Evolutionary conservation across 495 filamentous ascomycete species (phyloP).

Genomic region (Aspergillus bridgeri): DNA sequence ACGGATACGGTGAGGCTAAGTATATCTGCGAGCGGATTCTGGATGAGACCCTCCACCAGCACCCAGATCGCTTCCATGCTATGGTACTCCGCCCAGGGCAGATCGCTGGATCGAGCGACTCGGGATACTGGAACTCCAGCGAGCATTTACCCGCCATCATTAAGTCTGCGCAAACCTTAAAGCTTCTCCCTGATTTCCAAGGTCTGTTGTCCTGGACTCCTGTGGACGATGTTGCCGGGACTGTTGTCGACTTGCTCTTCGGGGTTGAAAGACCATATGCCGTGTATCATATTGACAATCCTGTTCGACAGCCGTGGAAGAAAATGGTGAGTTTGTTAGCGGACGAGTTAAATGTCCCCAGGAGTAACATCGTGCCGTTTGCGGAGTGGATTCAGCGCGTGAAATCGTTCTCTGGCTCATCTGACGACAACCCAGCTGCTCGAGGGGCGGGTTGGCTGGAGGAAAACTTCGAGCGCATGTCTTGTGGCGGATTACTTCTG

Average conservation of each 20-base stretch:
- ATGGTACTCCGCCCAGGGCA: slow-evolving; percentile 49
- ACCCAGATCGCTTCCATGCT: slow-evolving; percentile 39
- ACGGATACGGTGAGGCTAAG: slow-evolving; percentile 52
- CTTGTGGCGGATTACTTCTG: slow-evolving; percentile 3
- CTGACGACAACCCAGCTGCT: slow-evolving; percentile 47
- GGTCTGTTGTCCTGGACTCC: slow-evolving; percentile 48
- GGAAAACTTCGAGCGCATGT: slow-evolving; percentile 35
- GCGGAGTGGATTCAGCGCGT: slow-evolving; percentile 47
- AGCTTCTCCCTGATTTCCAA: slow-evolving; percentile 38
- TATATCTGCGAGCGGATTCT: slow-evolving; percentile 49
- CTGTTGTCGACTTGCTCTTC: slow-evolving; percentile 37
- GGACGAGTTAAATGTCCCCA: slow-evolving; percentile 35
- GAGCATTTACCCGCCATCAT: slow-evolving; percentile 50
- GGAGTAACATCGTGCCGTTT: slow-evolving; percentile 39
- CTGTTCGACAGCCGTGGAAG: slow-evolving; percentile 45
- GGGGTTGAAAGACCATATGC: slow-evolving; percentile 24
- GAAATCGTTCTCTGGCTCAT: slow-evolving; percentile 16
- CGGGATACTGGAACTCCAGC: slow-evolving; percentile 50
- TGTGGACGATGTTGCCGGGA: slow-evolving; percentile 42
- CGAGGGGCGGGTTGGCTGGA: slow-evolving; percentile 49
- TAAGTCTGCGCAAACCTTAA: slow-evolving; percentile 49
- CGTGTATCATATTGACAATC: slow-evolving; percentile 58
- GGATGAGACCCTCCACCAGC: slow-evolving; percentile 42
- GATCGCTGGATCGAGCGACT: slow-evolving; percentile 45
- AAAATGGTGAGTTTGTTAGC: slow-evolving; percentile 41